Conservation (phyloP, 108 stramenopile genomes). For the Cyclotella choctawhatcheeana region DNA sequence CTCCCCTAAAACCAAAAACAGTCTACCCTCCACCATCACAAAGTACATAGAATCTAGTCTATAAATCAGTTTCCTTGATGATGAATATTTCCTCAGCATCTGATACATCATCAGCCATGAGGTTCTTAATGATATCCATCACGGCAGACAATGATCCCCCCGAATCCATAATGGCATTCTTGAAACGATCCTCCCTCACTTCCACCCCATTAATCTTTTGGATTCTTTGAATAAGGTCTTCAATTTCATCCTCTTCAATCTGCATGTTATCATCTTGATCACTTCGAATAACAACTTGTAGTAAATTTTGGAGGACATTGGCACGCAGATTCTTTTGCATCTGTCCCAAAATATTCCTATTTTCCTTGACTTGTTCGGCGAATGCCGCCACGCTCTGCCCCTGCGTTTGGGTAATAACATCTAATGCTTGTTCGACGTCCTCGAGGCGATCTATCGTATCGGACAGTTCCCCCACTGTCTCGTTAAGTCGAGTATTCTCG, state of each 20-base stretch:
- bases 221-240: slow-evolving; percentile 53
- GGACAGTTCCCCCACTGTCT: slow-evolving; percentile 63
- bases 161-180: slow-evolving; percentile 40
- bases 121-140: slow-evolving; percentile 76
- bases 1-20: too few species aligned
- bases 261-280: slow-evolving; percentile 63
- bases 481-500: slow-evolving; percentile 60
- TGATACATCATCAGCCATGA: slow-evolving; percentile 56
- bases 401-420: slow-evolving; percentile 70
- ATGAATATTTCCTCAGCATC: slow-evolving; percentile 63
- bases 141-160: slow-evolving; percentile 59
- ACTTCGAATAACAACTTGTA: slow-evolving; percentile 64
- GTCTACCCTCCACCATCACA: not conserved
- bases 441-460: slow-evolving; percentile 64
- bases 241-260: slow-evolving; percentile 68
- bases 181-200: slow-evolving; percentile 63
- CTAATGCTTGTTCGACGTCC: slow-evolving; percentile 71
- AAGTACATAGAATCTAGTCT: not conserved
- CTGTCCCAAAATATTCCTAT: slow-evolving; percentile 58
- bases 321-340: slow-evolving; percentile 69
- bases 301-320: slow-evolving; percentile 71
- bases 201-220: slow-evolving; percentile 66
- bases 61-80: slow-evolving; percentile 28
- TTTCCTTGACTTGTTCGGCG: slow-evolving; percentile 69
- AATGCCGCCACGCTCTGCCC: slow-evolving; percentile 64